Base-by-base conservation (phyloP, 169 alveolate species). In the Ichthyophthirius multifiliis region DNA sequence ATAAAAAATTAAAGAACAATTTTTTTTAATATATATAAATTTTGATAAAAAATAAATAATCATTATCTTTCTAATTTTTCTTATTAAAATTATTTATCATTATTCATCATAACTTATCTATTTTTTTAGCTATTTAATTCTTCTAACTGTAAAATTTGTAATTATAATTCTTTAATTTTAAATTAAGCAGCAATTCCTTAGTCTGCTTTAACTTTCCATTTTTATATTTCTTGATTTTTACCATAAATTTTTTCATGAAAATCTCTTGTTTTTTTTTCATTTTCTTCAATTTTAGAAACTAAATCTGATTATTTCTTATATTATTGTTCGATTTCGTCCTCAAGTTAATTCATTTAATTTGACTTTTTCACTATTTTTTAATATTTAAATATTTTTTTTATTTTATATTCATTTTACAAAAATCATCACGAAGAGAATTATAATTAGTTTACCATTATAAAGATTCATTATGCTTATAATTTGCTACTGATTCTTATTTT, bases 261-360 rank as follows among this genome's bases (percentile, higher is more conserved):
- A 27, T 55, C 31, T 27, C 71, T 34, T n/a, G 31, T 55, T 12
- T 55, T 39, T 55, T 55, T 3, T 5, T 55, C 71, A 20, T 23
- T 55, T 27, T 55, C 31, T 55, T 55, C 71, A 55, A 55, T 27
- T 27, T 55, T 39, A 0, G 23, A 34, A 15, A 55, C 71, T 18
- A 3, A 4, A n/a, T 55, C 31, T 15, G 71, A 23, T 23, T 55
- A 7, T 27, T 55, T 55, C 71, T 55, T 55, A n/a, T 27, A 55
- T 15, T 27, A 0, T 55, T 55, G 31, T 27, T 55, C 71, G 1
- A 55, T 55, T 55, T 55, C 71, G 23, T 55, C 71, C 31, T 55
- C 71, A 55, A 55, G 71, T 27, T 55, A 23, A 23, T 55, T 55
- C 71, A 55, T 55, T 55, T 55, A 27, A 55, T 55, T 55, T 55